Base-by-base conservation (phyloP, 768 basidiomycete species). In the Russula virescens region DNA sequence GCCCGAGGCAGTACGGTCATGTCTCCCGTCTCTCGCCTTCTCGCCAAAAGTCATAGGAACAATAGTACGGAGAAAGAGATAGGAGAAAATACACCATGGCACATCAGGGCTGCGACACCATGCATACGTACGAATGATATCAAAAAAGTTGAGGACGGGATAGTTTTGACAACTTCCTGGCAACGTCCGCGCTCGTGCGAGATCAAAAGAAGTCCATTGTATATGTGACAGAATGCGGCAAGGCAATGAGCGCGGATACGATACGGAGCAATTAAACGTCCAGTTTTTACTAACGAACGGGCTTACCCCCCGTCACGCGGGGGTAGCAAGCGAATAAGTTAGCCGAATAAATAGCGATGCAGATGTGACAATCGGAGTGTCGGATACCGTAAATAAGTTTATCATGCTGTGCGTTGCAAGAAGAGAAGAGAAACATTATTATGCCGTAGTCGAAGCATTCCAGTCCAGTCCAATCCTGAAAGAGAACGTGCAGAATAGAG, bases 281-380 rank as follows among this genome's bases (percentile, higher is more conserved):
- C 46, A 63, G 51, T 14, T 38, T 49, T 45, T 50, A 51, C 47
- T 42, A 51, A 56, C 55, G 55, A 62, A 62, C 26, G 55, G 34
- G 31, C 13, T 26, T 28, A 31, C 42, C 49, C 45, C 45, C 38
- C 40, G 21, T 42, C 42, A 52, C 13, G 49, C 19, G 45, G 35
- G 13, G 28, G 56, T 34, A 46, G 28, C 38, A 56, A 45, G 54
- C 55, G 43, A 63, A 63, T 64, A 64, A 66, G 43, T 65, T 55
- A 59, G 49, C 52, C 52, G 58, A 57, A 64, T 64, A 63, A 58
- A 66, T 58, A 62, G 40, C 48, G 34, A 49, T 63, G 62, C 55
- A 53, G 51, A 65, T 54, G 56, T 58, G 28, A 58, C 40, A 54
- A 56, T 40, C 53, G 62, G 56, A 18, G 49, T 66, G 65, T 46